These are phyloP conservation scores for Chrysoporthe cubensis DNA, from an alignment of 2,329 filamentous ascomycete species.

Conservation along the genomic window DNA sequence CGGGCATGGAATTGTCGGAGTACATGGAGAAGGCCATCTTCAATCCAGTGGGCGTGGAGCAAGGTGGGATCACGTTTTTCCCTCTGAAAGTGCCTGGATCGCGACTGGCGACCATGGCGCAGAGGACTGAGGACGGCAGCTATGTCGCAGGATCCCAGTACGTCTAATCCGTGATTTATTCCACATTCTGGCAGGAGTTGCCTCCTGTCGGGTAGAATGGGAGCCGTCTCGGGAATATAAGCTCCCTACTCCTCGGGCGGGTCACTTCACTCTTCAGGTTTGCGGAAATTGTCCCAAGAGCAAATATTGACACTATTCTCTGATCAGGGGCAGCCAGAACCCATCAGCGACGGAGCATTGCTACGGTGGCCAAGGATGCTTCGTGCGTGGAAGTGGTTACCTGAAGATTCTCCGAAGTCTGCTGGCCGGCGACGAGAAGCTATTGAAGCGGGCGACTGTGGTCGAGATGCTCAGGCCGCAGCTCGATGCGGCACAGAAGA, in stretches of 20 bases:
- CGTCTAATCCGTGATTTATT: neutral
- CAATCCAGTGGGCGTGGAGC: constrained; percentile 46
- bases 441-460: constrained; percentile 48
- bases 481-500: constrained; percentile 39
- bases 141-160: constrained; percentile 40
- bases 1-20: constrained; percentile 46
- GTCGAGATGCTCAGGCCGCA: constrained; percentile 53
- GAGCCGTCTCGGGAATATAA: neutral
- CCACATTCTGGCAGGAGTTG: neutral
- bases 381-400: constrained; percentile 44
- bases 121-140: constrained; percentile 42
- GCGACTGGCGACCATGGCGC: constrained; percentile 43
- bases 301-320: neutral
- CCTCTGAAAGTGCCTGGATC: constrained; percentile 40
- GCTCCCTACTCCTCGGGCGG: too few species aligned
- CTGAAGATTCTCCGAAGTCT: constrained; percentile 50
- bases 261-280: too few species aligned
- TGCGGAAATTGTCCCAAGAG: neutral
- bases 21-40: constrained; percentile 49
- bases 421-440: constrained; percentile 50
- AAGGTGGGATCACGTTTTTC: constrained; percentile 45
- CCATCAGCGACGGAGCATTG: constrained; percentile 41
- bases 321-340: constrained; percentile 33
- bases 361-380: constrained; percentile 51
- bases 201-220: neutral